Evolutionary conservation across 1,284 basidiomycete species (phyloP), one percentile per base, ranked within the genome.

Genomic region (Trametes sp.): DNA sequence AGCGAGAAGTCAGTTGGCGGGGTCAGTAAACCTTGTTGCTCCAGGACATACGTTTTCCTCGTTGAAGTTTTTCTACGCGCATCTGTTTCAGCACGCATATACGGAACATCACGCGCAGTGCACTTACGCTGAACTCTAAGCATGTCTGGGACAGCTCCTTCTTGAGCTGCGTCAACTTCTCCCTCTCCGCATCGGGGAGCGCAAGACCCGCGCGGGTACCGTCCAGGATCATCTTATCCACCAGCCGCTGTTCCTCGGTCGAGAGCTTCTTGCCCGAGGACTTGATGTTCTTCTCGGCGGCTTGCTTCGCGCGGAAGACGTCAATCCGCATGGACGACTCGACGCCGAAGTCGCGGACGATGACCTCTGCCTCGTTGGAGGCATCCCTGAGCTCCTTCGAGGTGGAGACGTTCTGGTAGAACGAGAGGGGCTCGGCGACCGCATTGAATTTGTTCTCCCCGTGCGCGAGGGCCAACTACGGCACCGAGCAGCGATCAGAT

Each of bases 351-450:
- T 92, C 85, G 56, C 88, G 85, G 24, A 88, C 76, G 45, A 86
- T 77, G 23, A 85, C 82, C 73, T 94, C 91, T 1, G 88, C 87
- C 44, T 85, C 84, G 61, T 87, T 91, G 1, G 90, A 88, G 1
- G 91, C 89, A 70, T 94, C 90, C 4, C 93, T 84, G 23, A 94
- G 81, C 49, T 84, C 84, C 72, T 93, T 88, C 56, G 82, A 80
- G 0, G 87, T 78, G 16, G 90, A 90, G 23, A 94, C 90, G 68
- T 93, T 92, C 74, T 93, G 90, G 72, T 93, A 91, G 77, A 94
- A 94, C 0, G 81, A 76, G 14, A 91, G 80, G 0, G 89, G 89
- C 67, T 90, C 88, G 9, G 80, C 71, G 35, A 79, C 71, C 10
- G 74, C 72, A 56, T 88, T 84, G 33, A 87, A 77, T 13, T 80